phyloP scores from a whole-genome alignment of 1,284 basidiomycete species.

The Coniferiporia weirii region DNA sequence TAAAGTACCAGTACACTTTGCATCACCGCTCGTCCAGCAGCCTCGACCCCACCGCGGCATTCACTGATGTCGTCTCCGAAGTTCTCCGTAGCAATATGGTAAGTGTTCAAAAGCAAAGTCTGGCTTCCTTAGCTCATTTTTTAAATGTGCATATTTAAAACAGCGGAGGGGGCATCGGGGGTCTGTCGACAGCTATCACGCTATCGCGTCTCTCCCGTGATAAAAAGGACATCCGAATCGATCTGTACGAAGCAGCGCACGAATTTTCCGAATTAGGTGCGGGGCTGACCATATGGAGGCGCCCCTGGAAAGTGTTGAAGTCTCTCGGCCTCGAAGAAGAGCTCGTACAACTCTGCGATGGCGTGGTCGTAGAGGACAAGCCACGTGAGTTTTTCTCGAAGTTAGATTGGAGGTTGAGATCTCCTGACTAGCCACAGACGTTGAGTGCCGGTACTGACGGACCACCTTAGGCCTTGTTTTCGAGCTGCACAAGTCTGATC shows the following conservation, averaged over 20 bases:
- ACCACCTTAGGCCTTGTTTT: constrained; percentile 25
- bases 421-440: too few species aligned
- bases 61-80: background rate
- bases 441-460: too few species aligned
- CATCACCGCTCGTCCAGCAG: too few species aligned
- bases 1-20: too few species aligned
- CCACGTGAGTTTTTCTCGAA: background rate
- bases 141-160: background rate
- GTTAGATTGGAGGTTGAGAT: background rate
- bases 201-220: constrained; percentile 29
- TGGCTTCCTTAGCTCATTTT: background rate
- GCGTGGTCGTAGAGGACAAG: constrained; percentile 5
- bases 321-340: constrained; percentile 24
- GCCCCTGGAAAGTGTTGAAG: constrained; percentile 23
- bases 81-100: constrained; percentile 15
- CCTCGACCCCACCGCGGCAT: too few species aligned
- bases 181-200: constrained; percentile 32
- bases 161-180: constrained; percentile 37
- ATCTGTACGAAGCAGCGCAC: constrained; percentile 37
- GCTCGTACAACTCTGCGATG: constrained; percentile 14
- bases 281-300: constrained; percentile 30
- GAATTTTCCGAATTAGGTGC: constrained; percentile 39
- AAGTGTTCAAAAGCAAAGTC: background rate
- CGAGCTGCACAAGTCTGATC: constrained; percentile 31
- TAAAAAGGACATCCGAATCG: constrained; percentile 33